Evolutionary conservation across 257 asterid species (phyloP).

Genomic region (Capsicum chinense): DNA sequence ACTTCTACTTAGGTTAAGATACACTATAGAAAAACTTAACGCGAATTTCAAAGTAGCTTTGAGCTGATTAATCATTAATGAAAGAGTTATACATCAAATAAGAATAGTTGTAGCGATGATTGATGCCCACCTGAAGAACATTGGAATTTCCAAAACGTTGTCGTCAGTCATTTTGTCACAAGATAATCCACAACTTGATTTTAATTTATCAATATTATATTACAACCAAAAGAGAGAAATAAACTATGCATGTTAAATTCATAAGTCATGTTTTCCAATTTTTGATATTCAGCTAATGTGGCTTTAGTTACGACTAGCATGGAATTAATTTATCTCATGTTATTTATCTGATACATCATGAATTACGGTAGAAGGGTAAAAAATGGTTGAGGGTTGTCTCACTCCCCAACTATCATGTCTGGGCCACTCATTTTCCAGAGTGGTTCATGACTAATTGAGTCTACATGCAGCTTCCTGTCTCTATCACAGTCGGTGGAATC

Average conservation of each 20-base stretch:
- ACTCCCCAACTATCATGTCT: too few relatives aligned
- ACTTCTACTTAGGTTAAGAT: neutral
- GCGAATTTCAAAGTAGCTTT: slow-evolving; percentile 74
- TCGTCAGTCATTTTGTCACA: slow-evolving; percentile 17
- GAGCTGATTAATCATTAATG: slow-evolving; percentile 71
- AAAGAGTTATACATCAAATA: slow-evolving; percentile 65
- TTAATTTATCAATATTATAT: neutral
- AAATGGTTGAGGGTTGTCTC: too few relatives aligned
- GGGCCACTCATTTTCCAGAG: too few relatives aligned
- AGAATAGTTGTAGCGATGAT: slow-evolving; percentile 62
- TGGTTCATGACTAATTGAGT: too few relatives aligned
- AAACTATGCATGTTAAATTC: neutral
- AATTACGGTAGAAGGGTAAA: too few relatives aligned
- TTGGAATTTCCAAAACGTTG: neutral
- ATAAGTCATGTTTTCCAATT: too few relatives aligned
- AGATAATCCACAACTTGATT: neutral
- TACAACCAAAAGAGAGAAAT: slow-evolving; percentile 9
- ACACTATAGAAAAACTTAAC: slow-evolving; percentile 51
- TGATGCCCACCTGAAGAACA: slow-evolving; percentile 83
- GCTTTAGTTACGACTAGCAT: too few relatives aligned
- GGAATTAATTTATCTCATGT: too few relatives aligned
- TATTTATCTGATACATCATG: too few relatives aligned
- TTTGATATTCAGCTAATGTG: too few relatives aligned
- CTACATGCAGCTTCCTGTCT: too few relatives aligned
- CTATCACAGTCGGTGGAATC: too few relatives aligned